Conservation (phyloP, 805 yeast genomes). For the Suhomyces sp. region DNA sequence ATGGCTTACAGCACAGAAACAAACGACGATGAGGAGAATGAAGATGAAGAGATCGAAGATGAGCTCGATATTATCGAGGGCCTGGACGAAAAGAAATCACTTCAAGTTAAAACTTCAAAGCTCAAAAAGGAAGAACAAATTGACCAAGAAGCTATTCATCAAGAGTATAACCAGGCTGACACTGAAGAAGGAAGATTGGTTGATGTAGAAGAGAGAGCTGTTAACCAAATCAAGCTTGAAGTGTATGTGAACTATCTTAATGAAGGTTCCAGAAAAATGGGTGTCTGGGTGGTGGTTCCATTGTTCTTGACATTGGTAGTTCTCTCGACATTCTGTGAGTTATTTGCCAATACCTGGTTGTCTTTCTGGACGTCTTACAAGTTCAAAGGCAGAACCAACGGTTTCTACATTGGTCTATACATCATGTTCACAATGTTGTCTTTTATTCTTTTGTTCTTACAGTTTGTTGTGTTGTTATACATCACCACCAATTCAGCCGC, state of each 20-base stretch:
- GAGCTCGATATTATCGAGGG: slow-evolving; percentile 12
- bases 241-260: slow-evolving; percentile 33
- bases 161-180: slow-evolving; percentile 27
- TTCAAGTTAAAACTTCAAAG: slow-evolving; percentile 2
- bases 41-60: slow-evolving; percentile 13
- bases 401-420: slow-evolving; percentile 72
- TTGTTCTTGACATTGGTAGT: slow-evolving; percentile 18
- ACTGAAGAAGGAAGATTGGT: slow-evolving; percentile 11
- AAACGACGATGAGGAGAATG: slow-evolving; percentile 17
- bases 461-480: slow-evolving; percentile 47
- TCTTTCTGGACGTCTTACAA: slow-evolving; percentile 72
- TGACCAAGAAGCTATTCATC: slow-evolving; percentile 36
- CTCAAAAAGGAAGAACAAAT: slow-evolving; percentile 6
- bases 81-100: slow-evolving; percentile 5
- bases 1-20: slow-evolving; percentile 35
- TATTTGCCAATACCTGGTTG: slow-evolving; percentile 74
- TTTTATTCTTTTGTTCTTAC: slow-evolving; percentile 40
- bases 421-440: slow-evolving; percentile 57
- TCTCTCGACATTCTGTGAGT: slow-evolving; percentile 47
- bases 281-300: slow-evolving; percentile 20
- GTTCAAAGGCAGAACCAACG: slow-evolving; percentile 45
- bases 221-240: slow-evolving; percentile 24
- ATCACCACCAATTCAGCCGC: slow-evolving; percentile 54
- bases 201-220: slow-evolving; percentile 19
- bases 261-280: slow-evolving; percentile 27